Base-by-base conservation (phyloP, 2,329 filamentous ascomycete species). In the Aureobasidium lini region DNA sequence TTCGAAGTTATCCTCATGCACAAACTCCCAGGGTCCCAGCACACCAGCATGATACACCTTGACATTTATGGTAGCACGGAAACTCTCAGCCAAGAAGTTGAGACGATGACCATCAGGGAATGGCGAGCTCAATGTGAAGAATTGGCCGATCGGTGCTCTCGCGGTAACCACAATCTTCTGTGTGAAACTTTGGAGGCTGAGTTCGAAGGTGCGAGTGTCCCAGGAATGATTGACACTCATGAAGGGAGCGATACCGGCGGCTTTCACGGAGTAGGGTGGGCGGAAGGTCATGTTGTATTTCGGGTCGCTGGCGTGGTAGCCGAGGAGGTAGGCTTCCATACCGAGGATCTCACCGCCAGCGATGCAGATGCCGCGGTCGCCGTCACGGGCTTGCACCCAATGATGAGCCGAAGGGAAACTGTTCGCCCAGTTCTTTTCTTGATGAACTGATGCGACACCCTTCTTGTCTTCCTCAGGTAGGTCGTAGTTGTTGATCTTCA, bases 341-440 rank as follows among this genome's bases (percentile, higher is more conserved):
- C 73, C 72, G 0, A 76, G 64, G 23, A 73, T 74, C 42, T 71
- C 68, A 3, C 74, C 74, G 11, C 74, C 74, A 1, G 74, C 73
- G 42, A 65, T 66, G 60, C 68, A 72, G 62, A 74, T 67, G 11
- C 67, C 63, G 29, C 62, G 60, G 34, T 46, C 37, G 61, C 36
- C 23, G 37, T 57, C 32, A 10, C 71, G 68, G 6, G 70, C 71
- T 64, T 74, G 73, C 7, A 74, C 64, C 73, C 73, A 75, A 62
- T 73, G 72, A 64, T 75, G 77, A 16, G 75, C 71, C 2, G 72
- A 69, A 0, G 76, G 76, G 63, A 79, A 80, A 31, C 70, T 72
- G 42, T 68, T 67, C 1, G 77, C 77, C 77, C 76, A 80, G 63
- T 80, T 80, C 67, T 80, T 81, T 63, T 80, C 78, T 56, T 78